A percentile compares a stretch with the other conserved stretches of the same genome.
phyloP scores from a whole-genome alignment of 495 filamentous ascomycete genomes.

The Hamigera avellanea region DNA sequence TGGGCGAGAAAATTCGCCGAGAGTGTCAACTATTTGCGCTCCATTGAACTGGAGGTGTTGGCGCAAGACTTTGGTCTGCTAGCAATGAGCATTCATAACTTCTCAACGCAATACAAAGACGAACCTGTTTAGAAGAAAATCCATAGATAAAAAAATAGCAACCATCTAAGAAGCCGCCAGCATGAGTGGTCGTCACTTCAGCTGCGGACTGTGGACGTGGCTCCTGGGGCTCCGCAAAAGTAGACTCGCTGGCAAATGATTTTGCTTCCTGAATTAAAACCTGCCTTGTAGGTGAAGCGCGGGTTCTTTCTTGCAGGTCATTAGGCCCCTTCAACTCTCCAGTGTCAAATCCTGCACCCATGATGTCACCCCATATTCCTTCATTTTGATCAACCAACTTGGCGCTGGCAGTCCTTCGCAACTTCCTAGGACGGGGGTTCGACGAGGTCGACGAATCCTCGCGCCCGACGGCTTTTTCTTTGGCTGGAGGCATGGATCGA shows the following conservation, averaged over 20 bases:
- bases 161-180: constrained; percentile 27
- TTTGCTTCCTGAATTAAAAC: constrained; percentile 25
- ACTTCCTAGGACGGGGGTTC: constrained; percentile 42
- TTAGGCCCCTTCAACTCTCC: constrained; percentile 14
- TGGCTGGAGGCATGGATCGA: constrained; percentile 27
- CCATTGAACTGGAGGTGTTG: constrained; percentile 43
- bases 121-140: constrained; percentile 46
- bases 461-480: constrained; percentile 11
- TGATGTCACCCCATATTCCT: constrained; percentile 80
- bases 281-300: too few relatives aligned
- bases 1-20: constrained; percentile 27
- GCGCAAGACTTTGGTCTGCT: constrained; percentile 31
- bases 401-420: constrained; percentile 70
- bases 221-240: constrained; percentile 17
- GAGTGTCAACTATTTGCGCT: constrained; percentile 32
- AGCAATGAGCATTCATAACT: constrained; percentile 9
- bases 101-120: constrained; percentile 3
- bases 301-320: constrained; percentile 21
- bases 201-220: constrained; percentile 8
- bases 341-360: constrained; percentile 39
- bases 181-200: constrained; percentile 4
- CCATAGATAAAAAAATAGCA: constrained; percentile 53
- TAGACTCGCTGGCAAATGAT: constrained; percentile 33
- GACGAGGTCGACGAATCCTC: constrained; percentile 16
- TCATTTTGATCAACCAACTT: constrained; percentile 69